Base-by-base conservation (phyloP, 345 rosid genomes). In the Salix purpurea region DNA sequence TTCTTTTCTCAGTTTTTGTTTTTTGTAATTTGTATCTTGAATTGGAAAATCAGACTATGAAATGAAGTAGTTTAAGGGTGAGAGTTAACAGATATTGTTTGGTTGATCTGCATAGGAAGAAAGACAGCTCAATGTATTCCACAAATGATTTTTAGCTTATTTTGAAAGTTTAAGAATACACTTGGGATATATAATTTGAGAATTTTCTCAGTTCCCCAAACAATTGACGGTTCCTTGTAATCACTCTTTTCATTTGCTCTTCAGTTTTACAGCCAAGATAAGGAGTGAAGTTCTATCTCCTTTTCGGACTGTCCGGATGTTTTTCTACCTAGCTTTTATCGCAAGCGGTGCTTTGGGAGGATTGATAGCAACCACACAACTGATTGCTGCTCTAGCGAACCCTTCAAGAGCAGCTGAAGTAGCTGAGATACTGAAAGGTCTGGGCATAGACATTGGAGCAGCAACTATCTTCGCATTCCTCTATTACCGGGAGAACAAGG, bases 231-330 rank as follows among this genome's bases (percentile, higher is more conserved):
- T 40, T 40, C 44, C 74, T 83, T 65, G 78, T 79, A 69, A 73
- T 75, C 69, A 79, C 54, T 77, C 52, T 81, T 81, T 85, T 76
- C 80, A 54, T 82, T 75, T 88, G 77, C 81, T 86, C 86, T 82
- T 86, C 86, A 94, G 97, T 77, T 90, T 95, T 46, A 69, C 87
- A 79, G 94, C 97, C 74, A 92, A 85, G 91, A 91, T 92, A 80
- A 88, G 95, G 72, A 89, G 92, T 77, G 98, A 93, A 88, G 99
- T 95, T 82, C 90, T 91, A 30, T 78, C 99, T 76, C 99, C 99
- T 21, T 95, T 95, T 79, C 90, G 97, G 69, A 81, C 99, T 48
- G 91, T 95, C 54, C 90, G 98, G 72, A 91, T 95, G 97, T 95
- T 95, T 89, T 95, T 95, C 77, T 95, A 95, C 85, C 89, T 90